Evolutionary conservation across 1,139 yeast species (phyloP), one percentile per base, ranked within the genome.

Genomic region (Pichia sp.): DNA sequence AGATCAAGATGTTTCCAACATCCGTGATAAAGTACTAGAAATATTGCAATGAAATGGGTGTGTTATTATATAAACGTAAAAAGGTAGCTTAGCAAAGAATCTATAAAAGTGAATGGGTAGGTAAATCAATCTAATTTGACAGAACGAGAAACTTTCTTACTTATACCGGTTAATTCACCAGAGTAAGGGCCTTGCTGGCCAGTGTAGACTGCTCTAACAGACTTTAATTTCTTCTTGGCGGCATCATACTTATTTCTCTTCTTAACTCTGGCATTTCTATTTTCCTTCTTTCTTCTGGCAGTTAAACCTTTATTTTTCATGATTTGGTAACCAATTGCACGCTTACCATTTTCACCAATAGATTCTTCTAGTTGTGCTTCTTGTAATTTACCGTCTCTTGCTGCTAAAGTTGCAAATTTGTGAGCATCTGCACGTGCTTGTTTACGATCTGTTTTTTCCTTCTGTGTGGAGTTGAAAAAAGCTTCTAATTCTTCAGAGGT

Each of bases 141-240:
- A 60, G 96, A 84, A 67, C 90, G 82, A 32, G 96, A 78, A 53
- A 93, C 66, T 54, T 90, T 89, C 79, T 93, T 91, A 76, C 90
- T 90, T 67, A 93, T 93, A 86, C 99, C 99, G 21, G 98, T 91
- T 73, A 81, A 77, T 68, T 93, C 99, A 69, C 99, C 99, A 56
- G 78, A 85, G 68, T 94, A 93, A 3, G 96, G 84, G 46, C 96
- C 90, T 53, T 79, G 75, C 58, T 83, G 87, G 40, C 80, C 83
- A 59, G 84, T 78, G 74, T 85, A 90, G 24, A 90, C 97, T 51
- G 88, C 89, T 68, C 96, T 84, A 54, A 88, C 85, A 51, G 96
- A 85, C 64, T 84, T 83, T 66, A 94, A 84, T 67, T 90, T 90
- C 89, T 90, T 91, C 73, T 90, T 83, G 35, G 99, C 99, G 66